Percentiles rank a stretch among this genome's conserved stretches.
These are phyloP conservation scores for Dendrocalamus latiflorus DNA, from an alignment of 202 grass and related monocot genomes.

Conservation along the genomic window DNA sequence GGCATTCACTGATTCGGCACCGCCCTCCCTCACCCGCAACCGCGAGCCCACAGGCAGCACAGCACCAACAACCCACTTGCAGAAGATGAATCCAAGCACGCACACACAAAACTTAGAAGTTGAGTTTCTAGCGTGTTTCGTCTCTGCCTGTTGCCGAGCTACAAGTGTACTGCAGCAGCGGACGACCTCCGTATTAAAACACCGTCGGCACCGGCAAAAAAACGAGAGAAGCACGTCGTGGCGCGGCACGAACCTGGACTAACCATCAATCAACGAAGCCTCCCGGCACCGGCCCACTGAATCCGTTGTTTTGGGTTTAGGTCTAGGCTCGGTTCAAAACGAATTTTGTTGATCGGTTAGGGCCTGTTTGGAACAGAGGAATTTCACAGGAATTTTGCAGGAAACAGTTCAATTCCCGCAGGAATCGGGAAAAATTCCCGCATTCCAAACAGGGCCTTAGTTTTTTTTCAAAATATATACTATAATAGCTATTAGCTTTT, in stretches of 20 bases:
- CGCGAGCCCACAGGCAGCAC: neutral
- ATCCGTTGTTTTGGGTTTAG: neutral
- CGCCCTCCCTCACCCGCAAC: neutral
- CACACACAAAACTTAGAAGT: neutral
- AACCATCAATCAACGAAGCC: neutral
- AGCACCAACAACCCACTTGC: neutral
- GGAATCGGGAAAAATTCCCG: too few species aligned
- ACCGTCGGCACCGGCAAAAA: neutral
- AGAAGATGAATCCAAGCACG: neutral
- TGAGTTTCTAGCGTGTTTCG: neutral
- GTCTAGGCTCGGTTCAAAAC: too few species aligned
- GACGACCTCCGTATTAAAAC: too few species aligned
- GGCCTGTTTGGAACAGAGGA: too few species aligned
- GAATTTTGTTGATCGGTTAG: too few species aligned
- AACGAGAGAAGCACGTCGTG: neutral
- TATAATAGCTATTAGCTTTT: too few species aligned
- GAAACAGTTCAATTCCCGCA: too few species aligned
- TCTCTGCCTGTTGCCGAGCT: neutral
- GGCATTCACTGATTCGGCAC: too few species aligned
- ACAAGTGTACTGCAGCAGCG: neutral
- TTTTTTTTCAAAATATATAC: too few species aligned
- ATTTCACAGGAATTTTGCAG: too few species aligned
- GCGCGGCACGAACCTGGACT: neutral
- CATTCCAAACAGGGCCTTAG: too few species aligned
- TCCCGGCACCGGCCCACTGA: neutral